Conservation (phyloP, 768 basidiomycete genomes). For the Tulasnella sp. region DNA sequence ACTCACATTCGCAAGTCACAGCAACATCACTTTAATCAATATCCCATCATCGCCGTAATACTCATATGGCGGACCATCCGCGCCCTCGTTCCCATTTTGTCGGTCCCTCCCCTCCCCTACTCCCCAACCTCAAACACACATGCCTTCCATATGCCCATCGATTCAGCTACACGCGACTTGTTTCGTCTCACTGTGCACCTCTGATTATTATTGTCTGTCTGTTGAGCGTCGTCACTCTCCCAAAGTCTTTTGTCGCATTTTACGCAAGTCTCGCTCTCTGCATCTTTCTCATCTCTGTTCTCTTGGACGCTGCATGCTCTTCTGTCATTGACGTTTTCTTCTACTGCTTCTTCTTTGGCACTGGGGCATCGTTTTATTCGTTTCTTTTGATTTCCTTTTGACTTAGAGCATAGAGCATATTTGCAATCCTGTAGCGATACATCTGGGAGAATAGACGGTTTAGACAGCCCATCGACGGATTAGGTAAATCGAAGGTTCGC, state of each 20-base stretch:
- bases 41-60: too few relatives aligned
- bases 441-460: too few relatives aligned
- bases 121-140: neutral
- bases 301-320: neutral
- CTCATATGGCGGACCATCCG: too few relatives aligned
- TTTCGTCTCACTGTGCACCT: too few relatives aligned
- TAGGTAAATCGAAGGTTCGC: too few relatives aligned
- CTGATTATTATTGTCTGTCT: too few relatives aligned
- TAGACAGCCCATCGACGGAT: too few relatives aligned
- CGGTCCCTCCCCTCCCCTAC: neutral
- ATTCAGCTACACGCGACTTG: neutral
- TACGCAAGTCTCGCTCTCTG: slow-evolving; percentile 10
- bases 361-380: too few relatives aligned
- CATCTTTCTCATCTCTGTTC: slow-evolving; percentile 10
- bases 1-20: neutral
- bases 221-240: neutral
- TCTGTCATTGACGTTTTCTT: slow-evolving; percentile 2
- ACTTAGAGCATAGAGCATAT: too few relatives aligned
- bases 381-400: too few relatives aligned
- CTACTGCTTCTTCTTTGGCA: slow-evolving; percentile 2
- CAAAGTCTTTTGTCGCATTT: neutral
- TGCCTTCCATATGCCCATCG: neutral
- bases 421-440: too few relatives aligned
- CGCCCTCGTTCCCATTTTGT: neutral
- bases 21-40: neutral